Percentiles rank a stretch among this genome's conserved stretches.
Conservation (phyloP, 805 yeast species). For the Tetrapisispora arboricola region DNA sequence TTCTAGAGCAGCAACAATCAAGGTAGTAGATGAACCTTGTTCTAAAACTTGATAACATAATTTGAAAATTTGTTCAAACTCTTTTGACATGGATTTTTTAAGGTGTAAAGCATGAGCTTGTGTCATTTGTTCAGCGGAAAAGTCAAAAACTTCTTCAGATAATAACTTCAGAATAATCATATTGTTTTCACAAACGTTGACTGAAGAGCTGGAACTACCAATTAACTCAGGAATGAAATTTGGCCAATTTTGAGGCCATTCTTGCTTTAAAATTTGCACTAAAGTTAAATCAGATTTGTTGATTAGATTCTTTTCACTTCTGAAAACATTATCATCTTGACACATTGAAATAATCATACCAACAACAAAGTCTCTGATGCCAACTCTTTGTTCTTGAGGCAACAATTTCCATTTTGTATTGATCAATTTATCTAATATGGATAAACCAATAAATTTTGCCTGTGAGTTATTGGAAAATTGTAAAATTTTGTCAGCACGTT, state of each 20-base stretch:
- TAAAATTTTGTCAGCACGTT: conserved; percentile 78
- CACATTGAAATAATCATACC: conserved; percentile 89
- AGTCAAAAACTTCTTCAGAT: conserved; percentile 94
- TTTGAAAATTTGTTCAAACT: conserved; percentile 86
- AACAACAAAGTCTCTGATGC: conserved; percentile 88
- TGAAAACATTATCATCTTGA: conserved; percentile 67
- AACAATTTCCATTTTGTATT: conserved; percentile 89
- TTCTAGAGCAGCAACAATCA: conserved; percentile 74
- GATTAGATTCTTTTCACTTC: conserved; percentile 67
- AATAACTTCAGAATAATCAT: conserved; percentile 84
- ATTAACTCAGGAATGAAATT: conserved; percentile 91
- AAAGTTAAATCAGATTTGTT: conserved; percentile 89
- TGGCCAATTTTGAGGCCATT: conserved; percentile 99
- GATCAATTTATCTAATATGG: conserved; percentile 82
- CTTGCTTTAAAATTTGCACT: conserved; percentile 91
- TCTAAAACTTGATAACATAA: conserved; percentile 90
- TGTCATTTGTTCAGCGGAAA: conserved; percentile 91
- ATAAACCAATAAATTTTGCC: conserved; percentile 83
- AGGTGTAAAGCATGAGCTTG: conserved; percentile 83
- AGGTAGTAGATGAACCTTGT: conserved; percentile 73
- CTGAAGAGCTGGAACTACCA: conserved; percentile 67
- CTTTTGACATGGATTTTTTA: conserved; percentile 76
- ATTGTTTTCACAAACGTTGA: conserved; percentile 94
- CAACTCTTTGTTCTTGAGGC: conserved; percentile 80
- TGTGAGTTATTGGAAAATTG: conserved; percentile 72